Evolutionary conservation across 202 grass and related monocot species (phyloP), one percentile per base, ranked within the genome.

Genomic region (Sporobolus alterniflorus): DNA sequence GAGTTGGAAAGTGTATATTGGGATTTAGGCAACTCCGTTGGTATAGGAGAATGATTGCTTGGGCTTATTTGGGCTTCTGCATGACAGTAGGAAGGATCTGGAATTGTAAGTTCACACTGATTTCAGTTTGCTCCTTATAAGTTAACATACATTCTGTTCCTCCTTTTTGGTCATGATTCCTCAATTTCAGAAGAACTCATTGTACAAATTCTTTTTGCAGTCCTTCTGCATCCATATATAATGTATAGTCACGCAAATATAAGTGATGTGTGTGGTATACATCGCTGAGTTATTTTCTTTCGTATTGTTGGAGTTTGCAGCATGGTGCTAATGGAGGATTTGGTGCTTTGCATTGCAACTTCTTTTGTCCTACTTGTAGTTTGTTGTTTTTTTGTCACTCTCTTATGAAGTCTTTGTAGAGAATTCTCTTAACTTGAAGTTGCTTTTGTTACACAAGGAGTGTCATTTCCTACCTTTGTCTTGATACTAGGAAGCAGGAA

Each of bases 51-150:
- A 41, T 11, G 60, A n/a, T 78, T 73, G 49, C 22, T 78, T 54
- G 2, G 34, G 49, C 8, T 31, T 62, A 21, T 86, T 86, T 89
- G 67, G 48, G 36, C 41, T 72, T 80, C n/a, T 57, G 47, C 39
- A 71, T n/a, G 44, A 62, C 54, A 39, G 32, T 72, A 78, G 64
- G 73, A 44, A 54, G 44, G 16, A 64, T 59, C 16, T 57, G 56
- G 34, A 86, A 83, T 57, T 90, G 74, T 87, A 87, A 83, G 11
- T 64, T 82, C 73, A 86, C 61, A 64, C 60, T 79, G 31, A 59
- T 84, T 67, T 52, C 13, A 56, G 1, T 28, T 64, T 55, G 64
- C 47, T 30, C 21, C 14, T 16, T 31, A 39, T 60, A 22, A 32
- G 29, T 43, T 3, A 40, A 11, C 6, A 3, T 30, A 1, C 34